Evolutionary conservation across 495 filamentous ascomycete genomes (phyloP).

Genomic region (Lepraria neglecta): DNA sequence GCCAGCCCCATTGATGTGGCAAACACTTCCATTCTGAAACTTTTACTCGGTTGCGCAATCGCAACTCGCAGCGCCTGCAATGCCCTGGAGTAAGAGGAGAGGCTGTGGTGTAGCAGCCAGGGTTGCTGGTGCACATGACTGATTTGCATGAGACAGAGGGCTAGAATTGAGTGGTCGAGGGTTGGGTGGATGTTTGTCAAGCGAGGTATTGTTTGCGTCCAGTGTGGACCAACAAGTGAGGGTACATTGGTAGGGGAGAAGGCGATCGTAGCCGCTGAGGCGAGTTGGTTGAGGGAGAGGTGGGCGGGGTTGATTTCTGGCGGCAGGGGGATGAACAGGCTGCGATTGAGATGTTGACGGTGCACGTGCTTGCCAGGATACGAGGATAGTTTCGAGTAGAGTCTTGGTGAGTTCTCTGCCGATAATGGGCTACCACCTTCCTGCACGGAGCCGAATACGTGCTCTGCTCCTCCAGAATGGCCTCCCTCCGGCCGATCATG

Average conservation of each 20-base stretch:
- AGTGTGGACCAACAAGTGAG: neutral
- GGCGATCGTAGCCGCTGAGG: neutral
- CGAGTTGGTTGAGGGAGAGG: neutral
- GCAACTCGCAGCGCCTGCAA: neutral
- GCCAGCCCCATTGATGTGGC: constrained; percentile 1
- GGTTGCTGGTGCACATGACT: neutral
- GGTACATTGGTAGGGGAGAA: neutral
- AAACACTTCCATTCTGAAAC: neutral
- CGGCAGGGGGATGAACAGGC: neutral
- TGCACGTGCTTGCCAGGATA: too few relatives aligned
- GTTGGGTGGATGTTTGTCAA: neutral
- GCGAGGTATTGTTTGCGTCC: neutral
- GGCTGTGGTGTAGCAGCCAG: neutral
- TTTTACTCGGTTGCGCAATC: neutral
- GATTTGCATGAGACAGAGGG: constrained; percentile 2
- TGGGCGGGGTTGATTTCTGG: neutral
- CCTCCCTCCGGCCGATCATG: neutral
- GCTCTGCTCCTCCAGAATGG: neutral
- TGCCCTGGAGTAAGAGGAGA: neutral
- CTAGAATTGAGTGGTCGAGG: neutral
- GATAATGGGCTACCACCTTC: neutral
- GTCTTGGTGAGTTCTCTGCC: too few relatives aligned
- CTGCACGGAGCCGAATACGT: too few relatives aligned
- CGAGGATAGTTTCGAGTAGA: too few relatives aligned
- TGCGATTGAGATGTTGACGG: neutral